Evolutionary conservation across 2,329 filamentous ascomycete species (phyloP), one percentile per base, ranked within the genome.

Genomic region (Aspergillus pseudotamarii): DNA sequence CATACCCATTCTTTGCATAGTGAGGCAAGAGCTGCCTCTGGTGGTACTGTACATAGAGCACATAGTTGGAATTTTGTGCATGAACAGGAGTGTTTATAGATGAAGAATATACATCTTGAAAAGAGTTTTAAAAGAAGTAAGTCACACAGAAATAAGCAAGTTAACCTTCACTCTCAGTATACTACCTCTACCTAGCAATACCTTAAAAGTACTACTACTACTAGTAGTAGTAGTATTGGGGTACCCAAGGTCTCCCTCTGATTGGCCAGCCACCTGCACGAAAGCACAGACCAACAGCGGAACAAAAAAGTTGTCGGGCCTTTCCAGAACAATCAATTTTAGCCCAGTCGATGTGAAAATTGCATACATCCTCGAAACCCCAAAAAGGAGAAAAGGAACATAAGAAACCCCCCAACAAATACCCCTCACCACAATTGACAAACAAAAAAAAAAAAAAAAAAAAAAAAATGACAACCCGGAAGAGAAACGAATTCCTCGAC

Each of bases 401-500:
- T 16, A 51, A 26, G 46, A 32, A 12, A 61, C 11, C 38, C 36
- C 3, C 23, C 2, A 46, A 12, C n/a, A 23, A 23, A 2, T 16
- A 19, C 21, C 12, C 45, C 10, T 26, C 45, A 28, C 45, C 10
- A 21, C 21, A 10, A 41, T 41, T 41, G 16, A 3, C 34, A 59
- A 12, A 50, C 3, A 6, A 36, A 36, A 32, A 2, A 4, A 4
- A 6, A 19, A 64, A 71, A 6, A 36, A 36, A 32, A 2, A 4
- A 4, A 6, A 19, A 64, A 71, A 54, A 43, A 79, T 80, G 78
- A 72, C 77, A 28, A 75, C 73, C 34, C 75, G 75, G 53, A 79
- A 77, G 59, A 71, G 73, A 26, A 78, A 78, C 61, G 77, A 80
- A 36, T 79, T 77, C 57, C 67, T 80, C 12, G 78, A 79, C 45